phyloP scores from a whole-genome alignment of 2,329 filamentous ascomycete species.

The Xylaria sp. region DNA sequence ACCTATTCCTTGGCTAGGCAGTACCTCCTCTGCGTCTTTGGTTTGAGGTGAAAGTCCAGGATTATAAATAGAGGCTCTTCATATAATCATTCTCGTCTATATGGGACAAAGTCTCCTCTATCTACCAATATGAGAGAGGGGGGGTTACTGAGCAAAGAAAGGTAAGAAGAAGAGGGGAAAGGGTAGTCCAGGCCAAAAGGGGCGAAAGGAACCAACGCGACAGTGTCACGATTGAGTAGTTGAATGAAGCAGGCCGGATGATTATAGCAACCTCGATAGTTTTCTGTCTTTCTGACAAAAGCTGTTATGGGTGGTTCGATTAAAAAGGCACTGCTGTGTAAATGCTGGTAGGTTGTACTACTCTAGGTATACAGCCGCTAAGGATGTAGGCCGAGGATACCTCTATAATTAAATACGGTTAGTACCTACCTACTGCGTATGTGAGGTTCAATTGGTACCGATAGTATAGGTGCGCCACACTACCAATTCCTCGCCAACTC shows the following conservation, averaged over 20 bases:
- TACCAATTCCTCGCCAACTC: background rate
- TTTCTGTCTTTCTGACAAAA: slow-evolving; percentile 3
- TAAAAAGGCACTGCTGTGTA: slow-evolving; percentile 11
- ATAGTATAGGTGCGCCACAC: too few species aligned
- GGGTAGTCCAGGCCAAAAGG: background rate
- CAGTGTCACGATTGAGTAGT: background rate
- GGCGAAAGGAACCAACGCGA: background rate
- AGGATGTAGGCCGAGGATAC: background rate
- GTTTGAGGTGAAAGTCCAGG: background rate
- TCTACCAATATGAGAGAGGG: background rate
- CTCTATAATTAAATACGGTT: background rate
- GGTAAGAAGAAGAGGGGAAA: too few species aligned
- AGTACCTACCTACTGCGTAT: too few species aligned
- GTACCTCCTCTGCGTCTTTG: background rate
- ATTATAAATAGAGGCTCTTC: background rate
- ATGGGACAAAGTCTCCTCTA: background rate
- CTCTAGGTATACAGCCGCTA: background rate
- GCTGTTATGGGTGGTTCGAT: slow-evolving; percentile 23
- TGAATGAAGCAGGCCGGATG: slow-evolving; percentile 7
- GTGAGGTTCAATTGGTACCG: too few species aligned
- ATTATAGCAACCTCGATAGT: slow-evolving; percentile 1
- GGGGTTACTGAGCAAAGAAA: background rate
- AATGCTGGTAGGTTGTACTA: slow-evolving; percentile 1
- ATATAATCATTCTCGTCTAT: background rate
- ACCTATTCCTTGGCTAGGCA: background rate